Evolutionary conservation across 371 early-diverging fungal species (phyloP).

Genomic region (Racocetra persica): DNA sequence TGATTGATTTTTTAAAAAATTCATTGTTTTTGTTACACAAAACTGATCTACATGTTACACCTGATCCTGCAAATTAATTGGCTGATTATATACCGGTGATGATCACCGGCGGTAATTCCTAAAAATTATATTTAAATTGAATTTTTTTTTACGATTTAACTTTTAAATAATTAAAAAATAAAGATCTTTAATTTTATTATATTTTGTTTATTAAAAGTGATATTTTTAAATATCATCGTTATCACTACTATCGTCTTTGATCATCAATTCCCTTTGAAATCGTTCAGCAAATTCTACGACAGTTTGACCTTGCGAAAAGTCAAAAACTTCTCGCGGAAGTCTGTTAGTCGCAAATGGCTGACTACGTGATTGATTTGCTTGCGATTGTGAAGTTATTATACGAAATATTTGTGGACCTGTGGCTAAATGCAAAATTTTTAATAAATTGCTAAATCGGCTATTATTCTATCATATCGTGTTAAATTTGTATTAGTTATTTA

Average conservation of each 20-base stretch:
- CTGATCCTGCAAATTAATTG: no score
- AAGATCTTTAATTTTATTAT: no score
- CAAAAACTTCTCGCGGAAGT: constrained; percentile 79
- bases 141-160: no score
- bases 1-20: no score
- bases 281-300: constrained; percentile 78
- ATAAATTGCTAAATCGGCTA: constrained; percentile 43
- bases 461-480: not conserved
- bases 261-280: constrained; percentile 58
- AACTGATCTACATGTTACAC: no score
- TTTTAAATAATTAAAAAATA: no score
- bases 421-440: constrained; percentile 10
- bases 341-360: constrained; percentile 68
- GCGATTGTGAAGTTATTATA: constrained; percentile 58
- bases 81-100: no score
- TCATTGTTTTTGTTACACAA: no score
- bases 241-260: constrained; percentile 20
- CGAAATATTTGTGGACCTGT: constrained; percentile 48
- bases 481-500: not conserved
- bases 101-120: no score
- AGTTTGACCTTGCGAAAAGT: constrained; percentile 74
- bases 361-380: constrained; percentile 53
- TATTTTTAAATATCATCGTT: no score
- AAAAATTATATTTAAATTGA: no score
- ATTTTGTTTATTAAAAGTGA: no score